phyloP scores from a whole-genome alignment of 441 rosid genomes.

The Biscutella laevigata region DNA sequence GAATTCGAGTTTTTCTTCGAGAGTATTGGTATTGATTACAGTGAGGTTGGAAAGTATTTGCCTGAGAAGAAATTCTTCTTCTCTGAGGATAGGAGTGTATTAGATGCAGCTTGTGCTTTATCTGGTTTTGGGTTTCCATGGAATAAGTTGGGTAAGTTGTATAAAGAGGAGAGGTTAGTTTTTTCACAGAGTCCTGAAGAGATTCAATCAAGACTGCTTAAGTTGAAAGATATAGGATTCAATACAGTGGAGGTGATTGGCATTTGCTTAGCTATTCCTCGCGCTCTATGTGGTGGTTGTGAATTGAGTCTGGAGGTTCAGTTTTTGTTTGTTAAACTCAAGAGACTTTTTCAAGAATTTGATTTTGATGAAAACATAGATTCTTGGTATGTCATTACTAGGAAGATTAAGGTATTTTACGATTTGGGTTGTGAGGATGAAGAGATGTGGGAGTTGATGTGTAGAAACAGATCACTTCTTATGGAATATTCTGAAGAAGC shows the following conservation, averaged over 20 bases:
- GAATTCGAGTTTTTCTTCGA: slow-evolving; percentile 78
- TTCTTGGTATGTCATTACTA: slow-evolving; percentile 37
- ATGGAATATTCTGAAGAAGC: slow-evolving; percentile 30
- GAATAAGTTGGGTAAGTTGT: slow-evolving; percentile 50
- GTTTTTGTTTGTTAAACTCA: slow-evolving; percentile 33
- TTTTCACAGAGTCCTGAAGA: slow-evolving; percentile 31
- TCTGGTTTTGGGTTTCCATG: slow-evolving; percentile 62
- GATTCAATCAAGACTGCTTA: slow-evolving; percentile 27
- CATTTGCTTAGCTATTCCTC: slow-evolving; percentile 56
- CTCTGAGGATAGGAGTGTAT: slow-evolving; percentile 35
- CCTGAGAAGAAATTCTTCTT: slow-evolving; percentile 52
- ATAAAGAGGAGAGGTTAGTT: slow-evolving; percentile 41
- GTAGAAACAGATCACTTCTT: slow-evolving; percentile 32
- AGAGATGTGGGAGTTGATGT: slow-evolving; percentile 40
- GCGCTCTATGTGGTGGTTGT: slow-evolving; percentile 24
- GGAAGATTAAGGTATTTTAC: slow-evolving; percentile 39
- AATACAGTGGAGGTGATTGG: slow-evolving; percentile 33
- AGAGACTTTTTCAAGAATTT: slow-evolving; percentile 36
- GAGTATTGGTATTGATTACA: slow-evolving; percentile 58
- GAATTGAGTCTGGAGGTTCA: slow-evolving; percentile 24
- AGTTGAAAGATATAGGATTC: slow-evolving; percentile 38
- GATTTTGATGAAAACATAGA: slow-evolving; percentile 43
- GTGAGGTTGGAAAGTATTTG: slow-evolving; percentile 32
- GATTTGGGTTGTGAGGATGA: slow-evolving; percentile 41
- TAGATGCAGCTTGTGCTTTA: slow-evolving; percentile 40